These are phyloP conservation scores for Hirschfeldia incana DNA, from an alignment of 345 rosid species.

Conservation along the genomic window DNA sequence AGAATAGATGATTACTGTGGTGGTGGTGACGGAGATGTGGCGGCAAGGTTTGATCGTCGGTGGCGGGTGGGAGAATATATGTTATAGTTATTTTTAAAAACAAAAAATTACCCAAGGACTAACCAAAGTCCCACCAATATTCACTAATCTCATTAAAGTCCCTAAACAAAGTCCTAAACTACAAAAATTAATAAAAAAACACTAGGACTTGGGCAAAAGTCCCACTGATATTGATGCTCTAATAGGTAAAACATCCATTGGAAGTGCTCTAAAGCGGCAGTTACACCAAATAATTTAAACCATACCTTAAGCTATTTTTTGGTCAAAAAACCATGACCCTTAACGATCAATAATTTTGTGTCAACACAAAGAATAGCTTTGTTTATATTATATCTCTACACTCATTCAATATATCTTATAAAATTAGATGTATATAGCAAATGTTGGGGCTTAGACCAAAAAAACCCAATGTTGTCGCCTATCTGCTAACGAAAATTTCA, in stretches of 20 bases:
- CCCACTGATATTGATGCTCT: no score
- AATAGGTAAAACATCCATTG: no score
- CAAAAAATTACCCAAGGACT: no score
- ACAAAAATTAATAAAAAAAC: no score
- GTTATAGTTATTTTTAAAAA: no score
- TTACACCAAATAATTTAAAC: neutral
- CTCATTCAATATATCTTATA: neutral
- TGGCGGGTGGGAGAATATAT: neutral
- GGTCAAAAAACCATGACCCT: no score
- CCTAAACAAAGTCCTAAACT: no score
- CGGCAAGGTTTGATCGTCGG: conserved; percentile 34
- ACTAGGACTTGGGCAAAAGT: no score
- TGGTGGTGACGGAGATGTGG: conserved; percentile 12
- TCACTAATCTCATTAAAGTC: no score
- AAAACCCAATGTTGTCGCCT: neutral
- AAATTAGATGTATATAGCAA: neutral
- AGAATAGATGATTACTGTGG: neutral
- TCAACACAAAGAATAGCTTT: neutral
- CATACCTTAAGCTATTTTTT: neutral
- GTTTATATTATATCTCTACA: neutral
- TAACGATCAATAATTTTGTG: neutral
- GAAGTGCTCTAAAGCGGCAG: neutral
- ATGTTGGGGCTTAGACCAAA: neutral
- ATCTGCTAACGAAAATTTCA: neutral
- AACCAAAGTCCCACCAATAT: no score